Conservation (phyloP, 768 basidiomycete genomes). For the Serendipita sp. region DNA sequence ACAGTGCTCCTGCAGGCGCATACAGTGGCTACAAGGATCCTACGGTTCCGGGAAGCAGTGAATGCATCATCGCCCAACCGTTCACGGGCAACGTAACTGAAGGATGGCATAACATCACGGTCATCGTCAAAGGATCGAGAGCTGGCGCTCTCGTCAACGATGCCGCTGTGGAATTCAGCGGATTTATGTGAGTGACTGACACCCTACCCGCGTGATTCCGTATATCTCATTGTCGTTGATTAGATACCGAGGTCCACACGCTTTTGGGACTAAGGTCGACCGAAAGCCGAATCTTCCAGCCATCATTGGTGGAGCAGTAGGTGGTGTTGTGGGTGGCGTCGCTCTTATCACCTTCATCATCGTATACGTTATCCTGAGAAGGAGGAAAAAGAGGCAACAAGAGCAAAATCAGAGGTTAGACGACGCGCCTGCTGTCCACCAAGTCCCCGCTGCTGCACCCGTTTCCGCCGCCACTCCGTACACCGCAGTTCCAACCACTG, state of each 20-base stretch:
- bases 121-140: neutral
- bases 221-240: neutral
- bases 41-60: neutral
- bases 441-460: neutral
- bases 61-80: neutral
- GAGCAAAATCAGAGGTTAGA: neutral
- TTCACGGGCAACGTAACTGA: neutral
- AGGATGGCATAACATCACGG: neutral
- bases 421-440: neutral
- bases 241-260: constrained; percentile 3
- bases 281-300: constrained; percentile 1
- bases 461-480: neutral
- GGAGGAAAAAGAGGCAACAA: neutral
- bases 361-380: neutral
- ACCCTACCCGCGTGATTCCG: neutral
- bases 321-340: neutral
- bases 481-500: neutral
- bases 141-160: neutral
- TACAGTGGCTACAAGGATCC: neutral
- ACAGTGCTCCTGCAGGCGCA: neutral
- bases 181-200: neutral
- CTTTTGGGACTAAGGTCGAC: neutral
- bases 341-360: neutral
- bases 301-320: neutral
- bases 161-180: neutral